A percentile compares a stretch with the other conserved stretches of the same genome.
Conservation (phyloP, 305 asterid species). For the Fraxinus platypoda region DNA sequence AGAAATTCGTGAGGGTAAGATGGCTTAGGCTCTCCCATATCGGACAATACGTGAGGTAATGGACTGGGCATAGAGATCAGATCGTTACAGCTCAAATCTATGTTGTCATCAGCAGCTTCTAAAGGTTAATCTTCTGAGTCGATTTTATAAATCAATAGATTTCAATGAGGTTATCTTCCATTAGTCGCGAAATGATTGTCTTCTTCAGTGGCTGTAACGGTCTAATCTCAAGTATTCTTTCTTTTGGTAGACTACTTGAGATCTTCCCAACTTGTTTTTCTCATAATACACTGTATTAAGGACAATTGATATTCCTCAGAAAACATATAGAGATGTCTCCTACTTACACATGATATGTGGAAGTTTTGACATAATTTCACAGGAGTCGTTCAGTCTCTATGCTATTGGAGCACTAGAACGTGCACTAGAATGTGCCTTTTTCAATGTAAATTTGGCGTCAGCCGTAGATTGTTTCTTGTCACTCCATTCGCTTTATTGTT, state of each 20-base stretch:
- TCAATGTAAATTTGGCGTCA: neutral
- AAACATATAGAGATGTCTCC: neutral
- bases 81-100: neutral
- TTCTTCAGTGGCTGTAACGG: neutral
- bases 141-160: neutral
- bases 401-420: neutral
- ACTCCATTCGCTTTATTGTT: neutral
- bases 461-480: neutral
- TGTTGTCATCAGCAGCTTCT: neutral
- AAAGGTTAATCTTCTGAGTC: neutral
- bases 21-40: neutral
- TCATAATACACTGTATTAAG: neutral
- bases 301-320: neutral
- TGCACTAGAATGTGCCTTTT: too few relatives aligned
- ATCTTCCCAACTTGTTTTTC: neutral
- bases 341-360: neutral
- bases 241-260: neutral
- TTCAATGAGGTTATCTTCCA: neutral
- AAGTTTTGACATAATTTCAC: neutral
- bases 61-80: neutral
- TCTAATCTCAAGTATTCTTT: neutral
- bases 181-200: neutral
- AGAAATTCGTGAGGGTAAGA: too few relatives aligned
- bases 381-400: neutral
- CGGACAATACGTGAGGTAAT: neutral